Base-by-base conservation (phyloP, 306 rosid genomes). In the Lotus japonicus region DNA sequence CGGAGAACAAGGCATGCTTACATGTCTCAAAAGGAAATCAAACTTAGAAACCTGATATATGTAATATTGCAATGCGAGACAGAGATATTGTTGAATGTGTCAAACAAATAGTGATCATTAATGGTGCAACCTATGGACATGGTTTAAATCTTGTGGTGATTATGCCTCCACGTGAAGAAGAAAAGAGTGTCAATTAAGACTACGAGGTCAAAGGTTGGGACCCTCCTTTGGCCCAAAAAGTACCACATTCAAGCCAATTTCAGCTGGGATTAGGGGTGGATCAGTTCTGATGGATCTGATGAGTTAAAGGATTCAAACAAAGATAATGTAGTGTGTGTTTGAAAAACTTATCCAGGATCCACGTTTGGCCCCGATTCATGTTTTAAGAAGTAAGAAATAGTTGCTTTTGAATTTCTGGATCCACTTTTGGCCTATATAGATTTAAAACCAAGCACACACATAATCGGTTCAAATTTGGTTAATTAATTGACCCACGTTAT, bases 181-280 rank as follows among this genome's bases (percentile, higher is more conserved):
- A 15, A 18, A 44, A 39, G 43, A 31, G 76, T 60, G 83, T 73
- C 63, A 71, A 45, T 62, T 68, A 44, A 45, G 4, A 23, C 64
- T 28, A 11, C 3, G n/a, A 58, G 48, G 79, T 79, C 83, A 68
- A 73, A 55, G 39, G 63, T 45, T 38, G 83, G 83, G 79, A 14
- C 83, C 75, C 76, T 79, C 50, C 21, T 9, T 51, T 61, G 72
- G 50, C 46, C 74, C 70, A 42, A 59, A 42, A 50, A 11, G 21
- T 23, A 28, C 51, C 60, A 50, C 4, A 26, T 26, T 26, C 39
- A 11, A 65, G 4, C 39, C 56, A 6, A 64, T 5, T 64, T 71
- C 58, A 49, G 18, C 62, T 60, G 28, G 17, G 21, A n/a, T n/a
- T n/a, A n/a, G n/a, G n/a, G n/a, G n/a, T n/a, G n/a, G n/a, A n/a